phyloP scores from a whole-genome alignment of 805 yeast species.

The Ogataea minuta region DNA sequence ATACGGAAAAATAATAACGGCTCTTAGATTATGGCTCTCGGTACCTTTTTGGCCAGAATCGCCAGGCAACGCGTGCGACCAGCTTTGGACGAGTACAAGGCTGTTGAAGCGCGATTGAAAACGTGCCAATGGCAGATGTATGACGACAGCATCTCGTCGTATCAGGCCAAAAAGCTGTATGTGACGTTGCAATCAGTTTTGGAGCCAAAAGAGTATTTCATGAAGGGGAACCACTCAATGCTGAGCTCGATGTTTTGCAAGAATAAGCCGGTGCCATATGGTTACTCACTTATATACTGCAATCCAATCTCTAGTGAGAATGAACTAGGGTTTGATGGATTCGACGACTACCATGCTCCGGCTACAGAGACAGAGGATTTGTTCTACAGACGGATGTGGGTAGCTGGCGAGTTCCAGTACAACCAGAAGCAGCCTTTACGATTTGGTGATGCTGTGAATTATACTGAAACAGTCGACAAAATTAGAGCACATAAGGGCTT shows the following conservation, averaged over 20 bases:
- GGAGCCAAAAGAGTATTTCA: conserved; percentile 11
- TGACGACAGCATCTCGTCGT: conserved; percentile 31
- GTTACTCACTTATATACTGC: conserved; percentile 66
- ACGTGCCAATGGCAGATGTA: conserved; percentile 23
- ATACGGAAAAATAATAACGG: conserved; percentile 1
- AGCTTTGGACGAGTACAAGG: conserved; percentile 6
- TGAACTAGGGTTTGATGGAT: conserved; percentile 67
- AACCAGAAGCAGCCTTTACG: conserved; percentile 30
- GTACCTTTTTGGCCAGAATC: conserved; percentile 1
- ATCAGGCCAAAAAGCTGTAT: conserved; percentile 27
- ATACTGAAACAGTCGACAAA: conserved; percentile 52
- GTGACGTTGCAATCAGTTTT: conserved; percentile 30
- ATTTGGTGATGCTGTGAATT: conserved; percentile 40
- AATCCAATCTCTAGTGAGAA: conserved; percentile 53
- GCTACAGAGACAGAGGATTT: conserved; percentile 23
- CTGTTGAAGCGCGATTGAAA: conserved; percentile 16
- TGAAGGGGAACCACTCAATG: conserved; percentile 11
- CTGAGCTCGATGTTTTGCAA: conserved; percentile 19
- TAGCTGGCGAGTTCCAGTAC: conserved; percentile 59
- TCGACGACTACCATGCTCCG: conserved; percentile 77
- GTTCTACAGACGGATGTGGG: conserved; percentile 75
- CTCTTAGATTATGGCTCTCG: conserved; percentile 1
- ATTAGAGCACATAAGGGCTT: conserved; percentile 37
- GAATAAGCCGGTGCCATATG: conserved; percentile 38
- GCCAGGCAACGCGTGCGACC: conserved; percentile 8